These are phyloP conservation scores for Plasmodium cynomolgi DNA, from an alignment of 169 alveolate species.

Conservation along the genomic window DNA sequence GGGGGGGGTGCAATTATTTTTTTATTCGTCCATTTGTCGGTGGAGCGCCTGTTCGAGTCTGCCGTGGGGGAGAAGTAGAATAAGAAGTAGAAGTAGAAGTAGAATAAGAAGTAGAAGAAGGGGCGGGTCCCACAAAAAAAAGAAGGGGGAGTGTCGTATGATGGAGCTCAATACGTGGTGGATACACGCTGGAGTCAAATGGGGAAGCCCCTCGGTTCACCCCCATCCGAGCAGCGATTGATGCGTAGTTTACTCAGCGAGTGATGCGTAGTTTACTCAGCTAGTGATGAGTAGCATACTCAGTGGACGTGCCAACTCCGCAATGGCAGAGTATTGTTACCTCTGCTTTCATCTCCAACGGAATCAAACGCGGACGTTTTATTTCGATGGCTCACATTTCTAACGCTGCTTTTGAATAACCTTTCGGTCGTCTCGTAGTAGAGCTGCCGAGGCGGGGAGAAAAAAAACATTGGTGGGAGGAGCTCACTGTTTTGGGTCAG, in stretches of 20 bases:
- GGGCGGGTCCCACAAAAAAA: not conserved
- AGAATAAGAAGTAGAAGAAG: not conserved
- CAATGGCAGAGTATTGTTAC: not conserved
- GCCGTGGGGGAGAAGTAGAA: not conserved
- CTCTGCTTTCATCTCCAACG: not conserved
- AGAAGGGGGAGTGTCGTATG: not conserved
- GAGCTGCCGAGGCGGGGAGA: constrained; percentile 2
- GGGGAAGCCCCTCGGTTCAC: not conserved
- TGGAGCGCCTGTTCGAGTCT: not conserved
- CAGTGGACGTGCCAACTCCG: not conserved
- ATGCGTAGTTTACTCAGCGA: not conserved
- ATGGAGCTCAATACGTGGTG: not conserved
- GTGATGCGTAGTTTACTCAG: not conserved
- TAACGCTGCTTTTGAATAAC: constrained; percentile 10
- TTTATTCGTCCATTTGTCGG: not conserved
- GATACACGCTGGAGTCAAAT: not conserved
- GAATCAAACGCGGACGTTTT: constrained; percentile 38
- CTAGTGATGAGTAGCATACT: too few species aligned
- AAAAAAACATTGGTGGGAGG: not conserved
- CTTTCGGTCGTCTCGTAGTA: not conserved
- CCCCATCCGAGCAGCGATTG: not conserved
- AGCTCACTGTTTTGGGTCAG: not conserved
- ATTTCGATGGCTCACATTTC: constrained; percentile 42
- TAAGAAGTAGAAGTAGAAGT: not conserved
- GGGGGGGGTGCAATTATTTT: not conserved